Evolutionary conservation across 2,329 filamentous ascomycete genomes (phyloP).

Genomic region (Pochonia chlamydosporia): DNA sequence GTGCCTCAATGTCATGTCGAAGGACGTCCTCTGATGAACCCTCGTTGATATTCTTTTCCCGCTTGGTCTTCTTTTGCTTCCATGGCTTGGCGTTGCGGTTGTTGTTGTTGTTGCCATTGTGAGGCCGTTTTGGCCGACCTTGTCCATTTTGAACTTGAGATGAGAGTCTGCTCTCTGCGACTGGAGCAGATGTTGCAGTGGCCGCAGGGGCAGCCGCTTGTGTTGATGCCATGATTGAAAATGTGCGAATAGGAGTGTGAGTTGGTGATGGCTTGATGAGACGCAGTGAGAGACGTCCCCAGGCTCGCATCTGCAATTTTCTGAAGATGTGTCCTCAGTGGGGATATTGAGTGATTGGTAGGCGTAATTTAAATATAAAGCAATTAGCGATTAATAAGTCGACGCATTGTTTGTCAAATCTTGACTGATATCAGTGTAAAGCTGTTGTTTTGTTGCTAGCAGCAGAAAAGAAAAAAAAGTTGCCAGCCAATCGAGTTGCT

Average conservation of each 20-base stretch:
- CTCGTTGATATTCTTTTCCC: constrained; percentile 53
- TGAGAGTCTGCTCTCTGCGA: not conserved
- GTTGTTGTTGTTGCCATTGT: constrained; percentile 3
- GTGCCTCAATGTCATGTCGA: constrained; percentile 52
- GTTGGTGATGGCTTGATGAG: not conserved
- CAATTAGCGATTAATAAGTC: too few species aligned
- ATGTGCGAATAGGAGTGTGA: not conserved
- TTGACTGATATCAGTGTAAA: too few species aligned
- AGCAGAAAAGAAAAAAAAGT: constrained; percentile 5
- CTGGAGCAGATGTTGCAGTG: not conserved
- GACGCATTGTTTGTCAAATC: too few species aligned
- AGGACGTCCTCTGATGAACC: constrained; percentile 64
- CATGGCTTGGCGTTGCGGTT: constrained; percentile 9
- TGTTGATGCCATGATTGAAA: constrained; percentile 10
- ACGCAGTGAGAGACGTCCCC: constrained; percentile 1
- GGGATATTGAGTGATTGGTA: not conserved
- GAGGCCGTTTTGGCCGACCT: constrained; percentile 3
- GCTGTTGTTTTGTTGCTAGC: too few species aligned
- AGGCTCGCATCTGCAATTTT: constrained; percentile 11
- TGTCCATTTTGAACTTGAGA: constrained; percentile 1
- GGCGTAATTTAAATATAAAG: not conserved
- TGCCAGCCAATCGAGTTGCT: constrained; percentile 6
- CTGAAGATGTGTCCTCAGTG: not conserved
- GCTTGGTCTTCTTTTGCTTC: constrained; percentile 49
- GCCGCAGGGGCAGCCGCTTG: constrained; percentile 3